Evolutionary conservation across 2,329 filamentous ascomycete genomes (phyloP).

Genomic region (Chaetomium sp.): DNA sequence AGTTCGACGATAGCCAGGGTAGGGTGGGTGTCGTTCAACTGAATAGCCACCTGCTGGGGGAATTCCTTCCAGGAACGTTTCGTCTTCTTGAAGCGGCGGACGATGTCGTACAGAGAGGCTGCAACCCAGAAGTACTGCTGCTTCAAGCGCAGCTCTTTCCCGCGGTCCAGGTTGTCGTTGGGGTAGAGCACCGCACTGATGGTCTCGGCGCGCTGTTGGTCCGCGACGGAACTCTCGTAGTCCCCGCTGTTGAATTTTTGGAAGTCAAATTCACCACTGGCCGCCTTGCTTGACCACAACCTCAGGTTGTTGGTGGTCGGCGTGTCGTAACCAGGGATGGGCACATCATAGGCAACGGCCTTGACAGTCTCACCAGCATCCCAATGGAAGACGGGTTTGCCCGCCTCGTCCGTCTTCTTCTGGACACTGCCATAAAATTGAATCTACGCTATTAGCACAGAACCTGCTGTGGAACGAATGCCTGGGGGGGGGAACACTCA

Average conservation of each 20-base stretch:
- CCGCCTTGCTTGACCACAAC: constrained; percentile 95
- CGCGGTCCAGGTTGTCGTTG: constrained; percentile 93
- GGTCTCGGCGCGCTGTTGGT: constrained; percentile 97
- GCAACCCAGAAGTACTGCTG: constrained; percentile 99
- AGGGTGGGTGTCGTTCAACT: constrained; percentile 96
- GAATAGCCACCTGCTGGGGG: constrained; percentile 89
- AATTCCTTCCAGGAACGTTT: constrained; percentile 89
- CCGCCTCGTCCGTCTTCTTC: constrained; percentile 67
- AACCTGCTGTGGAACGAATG: background rate
- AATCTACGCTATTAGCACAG: constrained; percentile 43
- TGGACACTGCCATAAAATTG: constrained; percentile 89
- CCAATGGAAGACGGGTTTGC: constrained; percentile 72
- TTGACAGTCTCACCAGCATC: constrained; percentile 89
- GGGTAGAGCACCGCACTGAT: constrained; percentile 97
- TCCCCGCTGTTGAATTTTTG: constrained; percentile 99
- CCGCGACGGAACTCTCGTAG: constrained; percentile 96
- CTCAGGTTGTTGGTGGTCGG: constrained; percentile 92
- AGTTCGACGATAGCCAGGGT: constrained; percentile 94
- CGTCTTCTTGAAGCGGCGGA: constrained; percentile 96
- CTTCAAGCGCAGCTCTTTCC: constrained; percentile 95
- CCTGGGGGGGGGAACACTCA: constrained; percentile 32
- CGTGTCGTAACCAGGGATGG: constrained; percentile 85
- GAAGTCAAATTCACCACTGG: constrained; percentile 96
- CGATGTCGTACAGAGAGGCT: constrained; percentile 91
- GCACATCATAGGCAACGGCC: constrained; percentile 88